Percentiles rank a stretch among this genome's conserved stretches.
phyloP scores from a whole-genome alignment of 208 protist species.

The Trypanosoma cruzi region DNA sequence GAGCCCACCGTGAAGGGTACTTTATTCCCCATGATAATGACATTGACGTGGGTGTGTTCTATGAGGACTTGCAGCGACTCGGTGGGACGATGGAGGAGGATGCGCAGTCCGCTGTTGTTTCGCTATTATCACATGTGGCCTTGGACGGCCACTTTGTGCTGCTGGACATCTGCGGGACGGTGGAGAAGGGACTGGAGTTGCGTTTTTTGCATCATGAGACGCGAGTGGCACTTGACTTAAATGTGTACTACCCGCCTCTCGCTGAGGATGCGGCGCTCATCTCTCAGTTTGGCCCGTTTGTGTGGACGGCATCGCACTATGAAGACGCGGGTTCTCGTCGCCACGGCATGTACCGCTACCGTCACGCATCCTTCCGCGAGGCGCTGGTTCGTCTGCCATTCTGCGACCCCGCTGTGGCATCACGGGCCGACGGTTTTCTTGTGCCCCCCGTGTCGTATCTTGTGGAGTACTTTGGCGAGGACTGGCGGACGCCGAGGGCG shows the following conservation, averaged over 20 bases:
- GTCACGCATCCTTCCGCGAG: conserved; percentile 50
- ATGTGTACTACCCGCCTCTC: conserved; percentile 81
- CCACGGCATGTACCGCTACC: conserved; percentile 88
- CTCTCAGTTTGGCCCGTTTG: conserved; percentile 41
- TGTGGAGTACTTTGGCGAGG: conserved; percentile 79
- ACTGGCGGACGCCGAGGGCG: conserved; percentile 72
- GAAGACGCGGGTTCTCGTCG: conserved; percentile 43
- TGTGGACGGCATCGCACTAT: conserved; percentile 86
- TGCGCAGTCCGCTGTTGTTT: conserved; percentile 30
- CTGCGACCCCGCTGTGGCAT: conserved; percentile 29
- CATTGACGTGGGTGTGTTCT: conserved; percentile 86
- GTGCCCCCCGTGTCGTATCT: conserved; percentile 71
- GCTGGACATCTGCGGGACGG: conserved; percentile 77
- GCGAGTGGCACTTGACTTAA: conserved; percentile 75
- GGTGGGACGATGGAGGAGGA: conserved; percentile 1
- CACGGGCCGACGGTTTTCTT: conserved; percentile 32
- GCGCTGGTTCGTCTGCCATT: conserved; percentile 40
- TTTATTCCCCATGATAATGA: conserved; percentile 91
- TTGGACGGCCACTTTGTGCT: conserved; percentile 40
- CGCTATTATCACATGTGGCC: conserved; percentile 43
- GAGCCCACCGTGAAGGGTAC: conserved; percentile 70
- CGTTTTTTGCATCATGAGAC: conserved; percentile 69
- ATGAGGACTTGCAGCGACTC: conserved; percentile 37
- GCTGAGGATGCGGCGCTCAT: conserved; percentile 42
- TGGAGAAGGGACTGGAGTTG: conserved; percentile 78